Evolutionary conservation across 176 grass and related monocot species (phyloP).

Genomic region (Carex cristatella): DNA sequence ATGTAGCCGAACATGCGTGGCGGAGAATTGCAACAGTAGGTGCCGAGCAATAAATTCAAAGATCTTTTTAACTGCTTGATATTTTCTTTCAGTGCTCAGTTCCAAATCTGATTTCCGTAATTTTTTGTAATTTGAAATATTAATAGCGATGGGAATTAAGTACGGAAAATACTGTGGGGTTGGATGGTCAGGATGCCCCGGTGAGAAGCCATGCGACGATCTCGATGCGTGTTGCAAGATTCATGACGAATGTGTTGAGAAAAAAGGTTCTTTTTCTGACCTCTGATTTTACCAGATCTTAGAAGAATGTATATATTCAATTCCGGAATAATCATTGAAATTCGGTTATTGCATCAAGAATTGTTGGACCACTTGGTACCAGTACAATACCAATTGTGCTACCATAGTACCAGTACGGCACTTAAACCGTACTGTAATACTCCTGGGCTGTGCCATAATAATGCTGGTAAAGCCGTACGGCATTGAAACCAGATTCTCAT

Average conservation of each 20-base stretch:
- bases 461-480: neutral
- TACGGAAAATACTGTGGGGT: conserved; percentile 89
- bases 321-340: neutral
- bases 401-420: neutral
- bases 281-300: neutral
- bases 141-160: conserved; percentile 64
- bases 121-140: neutral
- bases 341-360: neutral
- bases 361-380: neutral
- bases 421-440: neutral
- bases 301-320: neutral
- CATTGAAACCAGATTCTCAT: neutral
- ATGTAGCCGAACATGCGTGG: conserved; percentile 70
- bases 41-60: neutral
- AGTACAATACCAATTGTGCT: neutral
- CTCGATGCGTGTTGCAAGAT: conserved; percentile 87
- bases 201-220: conserved; percentile 91
- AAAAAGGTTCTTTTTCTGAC: conserved; percentile 52
- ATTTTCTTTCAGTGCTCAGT: neutral
- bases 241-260: conserved; percentile 77
- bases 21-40: conserved; percentile 71
- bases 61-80: neutral
- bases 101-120: neutral
- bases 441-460: neutral
- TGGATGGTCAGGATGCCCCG: conserved; percentile 74